Base-by-base conservation (phyloP, 1,139 yeast genomes). In the Hyphopichia khmerensis region DNA sequence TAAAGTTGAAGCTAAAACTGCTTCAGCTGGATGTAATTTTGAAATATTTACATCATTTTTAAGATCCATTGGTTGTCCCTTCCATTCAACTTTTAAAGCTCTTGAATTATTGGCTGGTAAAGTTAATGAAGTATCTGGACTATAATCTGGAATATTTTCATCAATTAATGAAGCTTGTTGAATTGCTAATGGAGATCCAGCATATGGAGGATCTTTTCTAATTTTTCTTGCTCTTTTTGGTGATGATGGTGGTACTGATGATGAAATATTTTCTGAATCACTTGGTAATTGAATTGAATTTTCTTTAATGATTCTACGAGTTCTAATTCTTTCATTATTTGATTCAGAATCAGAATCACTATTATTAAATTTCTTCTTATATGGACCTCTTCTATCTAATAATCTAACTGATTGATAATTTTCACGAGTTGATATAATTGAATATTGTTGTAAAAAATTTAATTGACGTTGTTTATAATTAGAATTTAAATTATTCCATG, bases 21-120 rank as follows among this genome's bases (percentile, higher is more conserved):
- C 75, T 65, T 93, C 99, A 2, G 96, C 96, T 0, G 97, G 96
- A 62, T 91, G 97, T 50, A 93, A 72, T 53, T 83, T 77, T 40
- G 69, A 69, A 42, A 77, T 64, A 51, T 87, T 75, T 21, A 96
- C 95, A 64, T 93, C 98, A 33, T 65, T 58, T 13, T 85, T 73
- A 47, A 93, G 75, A 62, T 88, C 95, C 96, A 93, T 89, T 35
- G 97, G 96, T 55, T 90, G 95, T 10, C 98, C 98, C 68, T 91
- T 91, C 99, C 99, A 93, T 60, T 91, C 98, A 38, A 95, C 87
- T 58, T 85, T 85, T 54, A 93, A 74, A 52, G 90, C 80, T 64
- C 84, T 83, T 38, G 66, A 51, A 56, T 82, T 82, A 55, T 81
- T 82, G 18, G 77, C 69, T 27, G 95, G 90, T 46, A 93, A 71